Evolutionary conservation across 305 asterid species (phyloP).

Genomic region (Solanum hybrid): DNA sequence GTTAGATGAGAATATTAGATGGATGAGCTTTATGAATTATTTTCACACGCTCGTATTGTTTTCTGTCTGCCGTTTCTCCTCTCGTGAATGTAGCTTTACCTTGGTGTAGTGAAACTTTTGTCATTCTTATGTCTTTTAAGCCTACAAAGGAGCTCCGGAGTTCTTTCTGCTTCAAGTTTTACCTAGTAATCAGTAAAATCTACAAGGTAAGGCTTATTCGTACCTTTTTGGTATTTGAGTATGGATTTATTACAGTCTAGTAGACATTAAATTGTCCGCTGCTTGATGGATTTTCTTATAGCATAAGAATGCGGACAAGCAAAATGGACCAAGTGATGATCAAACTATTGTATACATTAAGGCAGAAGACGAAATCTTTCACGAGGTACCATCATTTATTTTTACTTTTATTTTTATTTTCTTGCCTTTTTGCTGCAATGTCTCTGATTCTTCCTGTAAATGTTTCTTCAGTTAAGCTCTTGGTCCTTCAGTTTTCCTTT

Average conservation of each 20-base stretch:
- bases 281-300: constrained; percentile 15
- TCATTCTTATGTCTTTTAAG: constrained; percentile 34
- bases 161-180: constrained; percentile 59
- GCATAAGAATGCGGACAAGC: constrained; percentile 51
- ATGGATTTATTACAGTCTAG: neutral
- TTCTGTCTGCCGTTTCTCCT: neutral
- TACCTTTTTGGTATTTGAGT: neutral
- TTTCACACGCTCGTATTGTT: neutral
- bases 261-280: neutral
- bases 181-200: constrained; percentile 67
- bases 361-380: constrained; percentile 72
- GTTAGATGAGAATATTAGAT: constrained; percentile 27
- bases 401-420: neutral
- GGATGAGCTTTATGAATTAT: constrained; percentile 7
- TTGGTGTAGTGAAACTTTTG: constrained; percentile 8
- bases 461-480: constrained; percentile 65
- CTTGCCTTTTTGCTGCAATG: constrained; percentile 1
- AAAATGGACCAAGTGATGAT: constrained; percentile 30
- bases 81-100: neutral
- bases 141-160: constrained; percentile 66
- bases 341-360: constrained; percentile 49
- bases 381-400: constrained; percentile 33
- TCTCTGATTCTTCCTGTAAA: constrained; percentile 10
- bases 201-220: constrained; percentile 43
- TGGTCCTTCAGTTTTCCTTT: constrained; percentile 83